Evolutionary conservation across 2,329 filamentous ascomycete genomes (phyloP).

Genomic region (Cytospora piceicola): DNA sequence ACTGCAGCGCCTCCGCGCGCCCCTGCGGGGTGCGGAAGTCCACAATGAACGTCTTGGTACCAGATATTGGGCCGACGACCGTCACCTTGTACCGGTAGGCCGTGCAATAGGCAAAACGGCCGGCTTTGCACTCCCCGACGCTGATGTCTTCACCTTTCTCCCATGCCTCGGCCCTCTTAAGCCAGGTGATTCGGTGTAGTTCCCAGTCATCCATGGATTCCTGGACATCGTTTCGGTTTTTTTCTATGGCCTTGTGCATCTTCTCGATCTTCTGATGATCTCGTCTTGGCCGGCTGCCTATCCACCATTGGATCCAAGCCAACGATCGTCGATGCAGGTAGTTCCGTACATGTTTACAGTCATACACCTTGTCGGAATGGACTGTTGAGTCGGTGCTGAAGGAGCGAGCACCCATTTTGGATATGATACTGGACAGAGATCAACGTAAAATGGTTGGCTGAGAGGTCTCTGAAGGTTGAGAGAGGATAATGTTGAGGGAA

Average conservation of each 20-base stretch:
- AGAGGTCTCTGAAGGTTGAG: background rate
- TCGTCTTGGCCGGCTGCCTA: background rate
- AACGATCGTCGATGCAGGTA: background rate
- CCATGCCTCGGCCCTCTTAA: conserved; percentile 1
- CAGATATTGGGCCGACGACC: fast-evolving
- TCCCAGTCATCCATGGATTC: too few relatives aligned
- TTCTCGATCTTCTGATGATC: background rate
- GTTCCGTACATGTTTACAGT: background rate
- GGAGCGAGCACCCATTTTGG: background rate
- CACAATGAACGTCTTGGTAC: background rate
- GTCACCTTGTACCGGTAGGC: background rate
- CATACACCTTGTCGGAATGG: background rate
- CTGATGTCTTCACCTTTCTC: background rate
- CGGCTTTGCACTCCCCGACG: background rate
- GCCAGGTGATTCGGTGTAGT: background rate
- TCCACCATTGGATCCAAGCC: background rate
- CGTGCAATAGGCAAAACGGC: background rate
- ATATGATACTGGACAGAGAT: background rate
- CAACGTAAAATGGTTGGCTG: background rate
- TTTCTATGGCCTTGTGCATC: background rate
- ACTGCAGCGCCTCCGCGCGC: conserved; percentile 5
- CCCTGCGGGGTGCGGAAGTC: conserved; percentile 19
- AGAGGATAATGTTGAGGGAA: background rate
- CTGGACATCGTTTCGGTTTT: background rate
- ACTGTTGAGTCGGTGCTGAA: background rate